These are phyloP conservation scores for Gossypium arboreum DNA, from an alignment of 345 rosid genomes.

Conservation along the genomic window DNA sequence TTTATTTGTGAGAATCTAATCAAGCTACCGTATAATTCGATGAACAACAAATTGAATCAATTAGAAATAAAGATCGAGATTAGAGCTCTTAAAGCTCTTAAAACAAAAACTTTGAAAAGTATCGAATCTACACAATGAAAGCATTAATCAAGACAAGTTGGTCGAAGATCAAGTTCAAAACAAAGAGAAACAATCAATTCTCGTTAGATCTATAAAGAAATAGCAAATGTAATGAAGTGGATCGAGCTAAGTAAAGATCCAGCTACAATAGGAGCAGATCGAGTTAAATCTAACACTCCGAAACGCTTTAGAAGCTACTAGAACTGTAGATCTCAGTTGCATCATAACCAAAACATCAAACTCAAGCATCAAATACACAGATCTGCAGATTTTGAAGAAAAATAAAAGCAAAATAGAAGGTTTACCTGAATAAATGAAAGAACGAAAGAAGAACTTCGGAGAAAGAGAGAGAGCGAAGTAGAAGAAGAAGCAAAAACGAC, in stretches of 20 bases:
- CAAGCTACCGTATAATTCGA: not conserved
- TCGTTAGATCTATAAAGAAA: slow-evolving; percentile 1
- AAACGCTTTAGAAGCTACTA: not conserved
- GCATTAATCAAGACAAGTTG: not conserved
- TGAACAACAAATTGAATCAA: not conserved
- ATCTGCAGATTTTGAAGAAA: slow-evolving; percentile 10
- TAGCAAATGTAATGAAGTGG: not conserved
- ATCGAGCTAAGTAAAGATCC: slow-evolving; percentile 5
- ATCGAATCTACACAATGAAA: not conserved
- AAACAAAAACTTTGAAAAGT: not conserved
- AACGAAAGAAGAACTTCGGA: not conserved
- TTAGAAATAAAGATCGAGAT: not conserved
- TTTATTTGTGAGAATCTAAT: not conserved
- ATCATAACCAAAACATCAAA: slow-evolving; percentile 3
- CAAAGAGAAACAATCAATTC: not conserved
- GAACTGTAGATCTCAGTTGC: slow-evolving; percentile 28
- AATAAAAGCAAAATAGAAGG: not conserved
- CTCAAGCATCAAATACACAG: slow-evolving; percentile 9
- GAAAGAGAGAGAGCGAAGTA: not conserved
- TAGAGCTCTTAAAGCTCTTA: no score
- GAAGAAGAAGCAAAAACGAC: slow-evolving; percentile 5
- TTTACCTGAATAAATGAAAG: not conserved
- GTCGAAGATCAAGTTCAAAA: not conserved
- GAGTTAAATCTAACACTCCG: not conserved
- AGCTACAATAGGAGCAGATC: not conserved